Evolutionary conservation across 768 basidiomycete genomes (phyloP).

Genomic region (Lactarius psammicola): DNA sequence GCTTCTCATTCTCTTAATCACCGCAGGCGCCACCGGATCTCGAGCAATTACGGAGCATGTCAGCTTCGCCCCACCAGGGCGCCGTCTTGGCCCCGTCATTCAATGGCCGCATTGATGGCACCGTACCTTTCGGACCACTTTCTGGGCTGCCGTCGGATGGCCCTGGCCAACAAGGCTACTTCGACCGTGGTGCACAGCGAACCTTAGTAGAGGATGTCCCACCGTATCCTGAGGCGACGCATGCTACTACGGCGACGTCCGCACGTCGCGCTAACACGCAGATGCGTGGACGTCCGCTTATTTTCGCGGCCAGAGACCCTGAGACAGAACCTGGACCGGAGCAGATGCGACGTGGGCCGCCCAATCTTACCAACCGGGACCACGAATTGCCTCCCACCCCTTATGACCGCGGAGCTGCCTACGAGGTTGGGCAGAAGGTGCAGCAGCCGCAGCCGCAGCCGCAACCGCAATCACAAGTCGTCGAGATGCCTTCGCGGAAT

Average conservation of each 20-base stretch:
- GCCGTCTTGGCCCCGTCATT: neutral
- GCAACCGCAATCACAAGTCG: neutral
- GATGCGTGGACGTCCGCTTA: slow-evolving; percentile 1
- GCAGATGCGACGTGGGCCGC: slow-evolving; percentile 10
- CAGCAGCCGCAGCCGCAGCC: neutral
- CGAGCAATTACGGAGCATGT: slow-evolving; percentile 4
- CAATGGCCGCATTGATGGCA: slow-evolving; percentile 9
- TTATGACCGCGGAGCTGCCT: slow-evolving; percentile 3
- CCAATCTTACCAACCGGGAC: neutral
- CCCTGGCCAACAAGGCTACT: neutral
- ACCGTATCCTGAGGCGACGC: neutral
- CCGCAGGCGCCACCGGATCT: slow-evolving; percentile 11
- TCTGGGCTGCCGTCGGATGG: neutral
- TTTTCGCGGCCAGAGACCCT: neutral
- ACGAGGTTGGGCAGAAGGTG: slow-evolving; percentile 8
- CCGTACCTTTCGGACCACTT: neutral
- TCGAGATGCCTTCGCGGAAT: neutral
- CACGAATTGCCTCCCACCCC: neutral
- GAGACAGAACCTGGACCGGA: slow-evolving; percentile 8
- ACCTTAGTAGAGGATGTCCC: neutral
- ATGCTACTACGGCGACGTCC: neutral
- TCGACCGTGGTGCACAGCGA: slow-evolving; percentile 5
- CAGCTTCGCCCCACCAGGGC: slow-evolving; percentile 4
- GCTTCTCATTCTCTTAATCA: slow-evolving; percentile 13
- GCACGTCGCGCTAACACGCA: slow-evolving; percentile 16